phyloP scores from a whole-genome alignment of 2,329 filamentous ascomycete species.

The Dichotomopilus funicola region DNA sequence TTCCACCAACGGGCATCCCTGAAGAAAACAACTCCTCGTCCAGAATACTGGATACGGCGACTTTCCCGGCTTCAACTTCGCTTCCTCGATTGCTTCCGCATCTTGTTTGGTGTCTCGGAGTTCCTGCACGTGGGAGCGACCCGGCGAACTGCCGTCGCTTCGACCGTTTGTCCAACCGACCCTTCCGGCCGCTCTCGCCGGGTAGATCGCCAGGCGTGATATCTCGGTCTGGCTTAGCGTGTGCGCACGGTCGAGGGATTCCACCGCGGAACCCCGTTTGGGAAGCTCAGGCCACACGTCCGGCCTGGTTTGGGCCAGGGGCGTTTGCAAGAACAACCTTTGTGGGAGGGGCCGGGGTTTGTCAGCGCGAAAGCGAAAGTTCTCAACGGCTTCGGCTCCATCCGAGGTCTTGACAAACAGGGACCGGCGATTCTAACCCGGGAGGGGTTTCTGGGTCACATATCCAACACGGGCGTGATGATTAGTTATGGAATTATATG shows the following conservation, averaged over 20 bases:
- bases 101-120: too few species aligned
- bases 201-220: neutral
- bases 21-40: too few species aligned
- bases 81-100: too few species aligned
- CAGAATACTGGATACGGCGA: too few species aligned
- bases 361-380: neutral
- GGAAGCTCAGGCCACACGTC: slow-evolving; percentile 2
- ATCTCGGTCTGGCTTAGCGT: slow-evolving; percentile 1
- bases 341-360: neutral
- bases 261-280: slow-evolving; percentile 1
- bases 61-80: too few species aligned
- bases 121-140: neutral
- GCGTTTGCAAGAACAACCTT: neutral
- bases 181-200: neutral
- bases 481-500: too few species aligned
- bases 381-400: too few species aligned
- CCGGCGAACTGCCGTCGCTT: neutral
- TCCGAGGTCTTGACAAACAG: too few species aligned
- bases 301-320: neutral
- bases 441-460: too few species aligned
- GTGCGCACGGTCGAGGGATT: slow-evolving; percentile 4
- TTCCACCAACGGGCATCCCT: too few species aligned
- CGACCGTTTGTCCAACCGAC: neutral
- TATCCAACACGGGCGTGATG: too few species aligned
- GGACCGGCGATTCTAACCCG: too few species aligned